These are phyloP conservation scores for Globisporangium lucens DNA, from an alignment of 352 stramenopile species.

Conservation along the genomic window DNA sequence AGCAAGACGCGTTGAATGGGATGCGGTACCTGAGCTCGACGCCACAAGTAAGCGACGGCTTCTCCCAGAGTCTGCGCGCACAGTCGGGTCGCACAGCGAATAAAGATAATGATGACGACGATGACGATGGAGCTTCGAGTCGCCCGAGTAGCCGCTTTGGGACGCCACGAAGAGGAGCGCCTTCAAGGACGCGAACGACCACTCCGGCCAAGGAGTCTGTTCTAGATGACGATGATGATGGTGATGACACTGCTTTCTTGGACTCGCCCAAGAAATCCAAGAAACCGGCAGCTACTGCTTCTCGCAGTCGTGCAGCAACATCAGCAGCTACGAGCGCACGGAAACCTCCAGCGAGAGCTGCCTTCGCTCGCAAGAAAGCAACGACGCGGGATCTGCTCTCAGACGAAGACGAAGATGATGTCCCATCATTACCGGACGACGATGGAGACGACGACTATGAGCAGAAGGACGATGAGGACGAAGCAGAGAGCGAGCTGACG, in stretches of 20 bases:
- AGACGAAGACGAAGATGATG: conserved; percentile 37
- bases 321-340: background rate
- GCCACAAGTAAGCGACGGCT: conserved; percentile 14
- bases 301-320: conserved; percentile 24
- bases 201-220: conserved; percentile 9
- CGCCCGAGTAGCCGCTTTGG: conserved; percentile 27
- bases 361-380: conserved; percentile 20
- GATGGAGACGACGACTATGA: conserved; percentile 69
- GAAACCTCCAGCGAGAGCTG: conserved; percentile 12
- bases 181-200: background rate
- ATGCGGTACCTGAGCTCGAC: conserved; percentile 1
- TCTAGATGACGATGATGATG: conserved; percentile 18
- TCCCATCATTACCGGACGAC: conserved; percentile 25
- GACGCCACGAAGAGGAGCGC: conserved; percentile 13
- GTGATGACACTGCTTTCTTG: conserved; percentile 10
- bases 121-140: conserved; percentile 24
- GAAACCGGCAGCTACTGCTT: conserved; percentile 12
- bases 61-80: conserved; percentile 25
- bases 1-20: conserved; percentile 9
- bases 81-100: conserved; percentile 4
- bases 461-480: conserved; percentile 32
- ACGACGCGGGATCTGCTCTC: conserved; percentile 31
- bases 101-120: conserved; percentile 14
- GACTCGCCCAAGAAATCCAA: conserved; percentile 2
- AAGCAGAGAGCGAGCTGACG: conserved; percentile 26